Conservation (phyloP, 2,329 filamentous ascomycete genomes). For the Apiospora arundinis region DNA sequence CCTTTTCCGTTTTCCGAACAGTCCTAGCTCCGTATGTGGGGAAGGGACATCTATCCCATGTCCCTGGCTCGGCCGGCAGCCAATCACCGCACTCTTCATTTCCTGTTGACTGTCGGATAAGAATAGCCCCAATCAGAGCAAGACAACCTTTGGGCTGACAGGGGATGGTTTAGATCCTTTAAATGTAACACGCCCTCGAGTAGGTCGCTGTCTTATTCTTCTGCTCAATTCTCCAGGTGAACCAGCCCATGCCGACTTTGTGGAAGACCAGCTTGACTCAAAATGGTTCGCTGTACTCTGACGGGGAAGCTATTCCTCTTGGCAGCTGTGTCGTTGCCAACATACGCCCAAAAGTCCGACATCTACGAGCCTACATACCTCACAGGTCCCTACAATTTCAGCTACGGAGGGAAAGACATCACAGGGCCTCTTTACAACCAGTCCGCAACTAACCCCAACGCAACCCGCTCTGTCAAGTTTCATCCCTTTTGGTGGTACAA, state of each 20-base stretch:
- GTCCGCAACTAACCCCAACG: not conserved
- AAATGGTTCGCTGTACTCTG: not conserved
- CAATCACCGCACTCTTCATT: not conserved
- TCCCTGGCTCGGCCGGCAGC: not conserved
- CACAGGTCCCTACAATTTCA: not conserved
- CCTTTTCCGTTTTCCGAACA: too few species aligned
- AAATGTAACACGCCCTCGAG: not conserved
- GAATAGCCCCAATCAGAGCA: not conserved
- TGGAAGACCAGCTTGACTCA: not conserved
- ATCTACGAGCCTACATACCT: not conserved
- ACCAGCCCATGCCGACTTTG: not conserved
- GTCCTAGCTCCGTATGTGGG: not conserved
- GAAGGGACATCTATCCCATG: not conserved
- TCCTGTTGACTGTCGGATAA: not conserved
- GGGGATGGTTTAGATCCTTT: not conserved
- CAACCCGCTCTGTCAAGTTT: constrained; percentile 1
- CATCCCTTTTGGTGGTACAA: not conserved
- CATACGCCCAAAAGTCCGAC: not conserved
- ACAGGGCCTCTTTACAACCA: not conserved
- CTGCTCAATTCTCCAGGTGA: not conserved
- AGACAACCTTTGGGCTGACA: not conserved
- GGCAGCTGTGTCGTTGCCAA: not conserved
- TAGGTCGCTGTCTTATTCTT: not conserved
- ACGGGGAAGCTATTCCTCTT: not conserved
- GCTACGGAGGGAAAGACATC: not conserved